Percentiles rank a stretch among this genome's conserved stretches.
These are phyloP conservation scores for Viola odorata DNA, from an alignment of 345 rosid genomes.

Conservation along the genomic window DNA sequence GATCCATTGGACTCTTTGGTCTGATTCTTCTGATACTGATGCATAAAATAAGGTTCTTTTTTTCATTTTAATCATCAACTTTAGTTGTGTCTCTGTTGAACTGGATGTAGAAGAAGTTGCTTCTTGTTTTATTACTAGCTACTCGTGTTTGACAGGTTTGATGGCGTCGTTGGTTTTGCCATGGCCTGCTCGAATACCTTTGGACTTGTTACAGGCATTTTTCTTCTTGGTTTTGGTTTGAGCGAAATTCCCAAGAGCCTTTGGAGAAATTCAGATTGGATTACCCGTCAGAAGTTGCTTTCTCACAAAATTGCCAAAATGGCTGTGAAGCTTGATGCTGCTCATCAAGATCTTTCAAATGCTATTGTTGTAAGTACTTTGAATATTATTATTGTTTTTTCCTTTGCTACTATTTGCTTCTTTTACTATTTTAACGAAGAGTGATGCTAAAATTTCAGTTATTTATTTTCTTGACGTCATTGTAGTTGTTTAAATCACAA, in stretches of 20 bases:
- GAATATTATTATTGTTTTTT: neutral
- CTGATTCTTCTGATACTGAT: conserved; percentile 83
- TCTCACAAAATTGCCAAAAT: conserved; percentile 96
- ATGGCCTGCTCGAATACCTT: conserved; percentile 99
- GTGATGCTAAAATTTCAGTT: neutral
- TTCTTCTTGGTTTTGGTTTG: conserved; percentile 99
- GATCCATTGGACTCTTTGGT: conserved; percentile 81
- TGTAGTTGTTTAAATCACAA: no score
- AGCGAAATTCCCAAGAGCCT: conserved; percentile 87
- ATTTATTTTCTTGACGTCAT: neutral
- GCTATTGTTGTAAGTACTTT: conserved; percentile 80
- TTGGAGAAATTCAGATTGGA: conserved; percentile 95
- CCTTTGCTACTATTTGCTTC: no score
- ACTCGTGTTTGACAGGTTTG: conserved; percentile 37
- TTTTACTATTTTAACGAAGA: neutral
- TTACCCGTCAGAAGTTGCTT: conserved; percentile 84
- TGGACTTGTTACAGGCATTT: conserved; percentile 98
- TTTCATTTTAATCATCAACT: conserved; percentile 8
- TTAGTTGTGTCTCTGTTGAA: conserved; percentile 3
- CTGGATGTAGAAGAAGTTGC: neutral
- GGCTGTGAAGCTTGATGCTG: conserved; percentile 96
- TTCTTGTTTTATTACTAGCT: neutral
- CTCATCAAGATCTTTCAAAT: conserved; percentile 95
- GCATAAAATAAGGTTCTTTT: conserved; percentile 44
- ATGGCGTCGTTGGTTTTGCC: conserved; percentile 76